These are phyloP conservation scores for Discostella stelligeroides DNA, from an alignment of 108 stramenopile genomes.

Conservation along the genomic window DNA sequence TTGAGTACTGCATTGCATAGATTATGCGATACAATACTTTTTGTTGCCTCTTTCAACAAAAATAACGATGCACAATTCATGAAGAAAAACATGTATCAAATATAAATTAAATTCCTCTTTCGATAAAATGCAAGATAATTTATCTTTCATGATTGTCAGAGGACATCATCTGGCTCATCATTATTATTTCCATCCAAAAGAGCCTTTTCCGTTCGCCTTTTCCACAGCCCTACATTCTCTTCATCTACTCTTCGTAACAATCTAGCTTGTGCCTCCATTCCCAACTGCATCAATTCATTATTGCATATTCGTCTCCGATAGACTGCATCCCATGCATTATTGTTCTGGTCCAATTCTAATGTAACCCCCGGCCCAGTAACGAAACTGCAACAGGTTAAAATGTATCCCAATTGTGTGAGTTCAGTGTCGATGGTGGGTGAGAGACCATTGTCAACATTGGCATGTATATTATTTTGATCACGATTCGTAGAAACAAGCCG, in stretches of 20 bases:
- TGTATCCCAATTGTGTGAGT: conserved; percentile 46
- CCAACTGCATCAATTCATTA: conserved; percentile 29
- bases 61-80: no score
- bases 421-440: conserved; percentile 55
- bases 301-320: conserved; percentile 49
- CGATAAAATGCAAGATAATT: no score
- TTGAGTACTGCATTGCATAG: no score
- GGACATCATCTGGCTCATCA: background rate
- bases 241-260: conserved; percentile 35
- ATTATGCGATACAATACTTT: no score
- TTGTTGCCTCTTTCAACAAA: no score
- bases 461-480: conserved; percentile 13
- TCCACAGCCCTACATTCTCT: conserved; percentile 42
- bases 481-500: background rate
- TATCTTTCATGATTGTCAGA: background rate
- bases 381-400: conserved; percentile 65
- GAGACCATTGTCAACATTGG: conserved; percentile 57
- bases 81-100: no score
- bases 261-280: conserved; percentile 48
- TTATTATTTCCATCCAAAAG: conserved; percentile 13
- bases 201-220: conserved; percentile 29
- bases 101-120: no score
- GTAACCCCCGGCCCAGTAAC: conserved; percentile 61
- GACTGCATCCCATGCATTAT: conserved; percentile 59
- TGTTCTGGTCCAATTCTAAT: conserved; percentile 59